These are phyloP conservation scores for Lizonia empirigonia DNA, from an alignment of 2,329 filamentous ascomycete species.

Conservation along the genomic window DNA sequence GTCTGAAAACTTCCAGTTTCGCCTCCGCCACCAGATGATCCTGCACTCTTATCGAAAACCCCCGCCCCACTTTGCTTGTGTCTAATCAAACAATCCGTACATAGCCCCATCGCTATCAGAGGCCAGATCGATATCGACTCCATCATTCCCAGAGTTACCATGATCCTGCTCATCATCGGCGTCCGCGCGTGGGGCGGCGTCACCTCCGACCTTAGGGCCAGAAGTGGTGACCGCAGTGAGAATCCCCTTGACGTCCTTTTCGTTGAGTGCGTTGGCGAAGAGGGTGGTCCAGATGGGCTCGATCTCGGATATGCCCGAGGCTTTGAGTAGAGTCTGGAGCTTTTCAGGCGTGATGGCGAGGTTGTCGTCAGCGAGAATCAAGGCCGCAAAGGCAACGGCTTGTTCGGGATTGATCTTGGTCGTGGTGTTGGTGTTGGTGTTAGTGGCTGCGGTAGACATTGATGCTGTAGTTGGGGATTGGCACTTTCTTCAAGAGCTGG, in stretches of 20 bases:
- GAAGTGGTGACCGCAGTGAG: slow-evolving; percentile 72
- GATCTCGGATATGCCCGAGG: slow-evolving; percentile 82
- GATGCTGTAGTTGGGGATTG: not conserved
- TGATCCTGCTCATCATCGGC: slow-evolving; percentile 1
- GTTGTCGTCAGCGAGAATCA: slow-evolving; percentile 98
- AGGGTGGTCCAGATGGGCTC: slow-evolving; percentile 97
- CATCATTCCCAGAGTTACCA: not conserved
- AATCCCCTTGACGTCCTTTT: slow-evolving; percentile 87
- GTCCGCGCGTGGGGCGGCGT: not conserved
- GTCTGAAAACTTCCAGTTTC: slow-evolving; percentile 27
- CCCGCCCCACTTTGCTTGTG: no score
- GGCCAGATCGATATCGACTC: not conserved
- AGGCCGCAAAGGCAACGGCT: slow-evolving; percentile 93
- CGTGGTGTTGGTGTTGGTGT: not conserved
- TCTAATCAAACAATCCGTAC: not conserved
- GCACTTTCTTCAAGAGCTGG: no score
- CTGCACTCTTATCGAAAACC: no score
- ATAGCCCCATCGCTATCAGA: not conserved
- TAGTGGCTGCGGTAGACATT: slow-evolving; percentile 3
- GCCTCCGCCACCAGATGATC: not conserved
- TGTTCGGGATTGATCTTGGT: slow-evolving; percentile 26
- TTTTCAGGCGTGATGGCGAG: slow-evolving; percentile 97
- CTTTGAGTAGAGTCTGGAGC: slow-evolving; percentile 86
- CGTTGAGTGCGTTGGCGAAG: slow-evolving; percentile 95
- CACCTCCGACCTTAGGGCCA: slow-evolving; percentile 42